A percentile compares a stretch with the other conserved stretches of the same genome.
phyloP scores from a whole-genome alignment of 257 asterid genomes.

The Paraleonurus japonicus region DNA sequence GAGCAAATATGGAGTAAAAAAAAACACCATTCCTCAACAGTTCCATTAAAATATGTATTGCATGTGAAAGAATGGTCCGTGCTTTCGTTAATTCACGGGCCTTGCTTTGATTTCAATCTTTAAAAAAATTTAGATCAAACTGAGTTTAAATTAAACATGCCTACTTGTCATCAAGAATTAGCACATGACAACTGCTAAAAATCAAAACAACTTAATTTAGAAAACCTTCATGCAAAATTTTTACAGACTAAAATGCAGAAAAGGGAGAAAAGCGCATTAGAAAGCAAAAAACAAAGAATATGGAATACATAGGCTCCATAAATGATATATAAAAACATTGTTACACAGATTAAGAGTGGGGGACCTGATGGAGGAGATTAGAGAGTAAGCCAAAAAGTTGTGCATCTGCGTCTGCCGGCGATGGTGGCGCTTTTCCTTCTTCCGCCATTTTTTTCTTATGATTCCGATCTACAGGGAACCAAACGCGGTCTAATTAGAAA shows the following conservation, averaged over 20 bases:
- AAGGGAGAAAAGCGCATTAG: too few relatives aligned
- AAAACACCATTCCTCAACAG: too few relatives aligned
- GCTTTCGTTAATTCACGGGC: too few relatives aligned
- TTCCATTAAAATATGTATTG: too few relatives aligned
- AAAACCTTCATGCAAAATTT: too few relatives aligned
- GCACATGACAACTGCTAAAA: neutral
- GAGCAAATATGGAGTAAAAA: too few relatives aligned
- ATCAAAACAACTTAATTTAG: too few relatives aligned
- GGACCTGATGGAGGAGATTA: slow-evolving; percentile 71
- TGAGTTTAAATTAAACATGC: too few relatives aligned
- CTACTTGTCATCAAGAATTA: neutral
- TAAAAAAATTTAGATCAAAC: too few relatives aligned
- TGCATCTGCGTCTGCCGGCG: slow-evolving; percentile 57
- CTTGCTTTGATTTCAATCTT: too few relatives aligned
- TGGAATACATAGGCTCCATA: neutral
- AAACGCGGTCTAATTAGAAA: slow-evolving; percentile 16
- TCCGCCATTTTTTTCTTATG: slow-evolving; percentile 40
- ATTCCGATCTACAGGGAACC: slow-evolving; percentile 1
- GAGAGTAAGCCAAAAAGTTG: slow-evolving; percentile 80
- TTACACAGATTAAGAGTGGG: neutral
- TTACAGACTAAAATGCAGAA: too few relatives aligned
- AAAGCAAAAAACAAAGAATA: neutral
- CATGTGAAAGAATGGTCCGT: too few relatives aligned
- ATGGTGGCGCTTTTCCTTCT: slow-evolving; percentile 32
- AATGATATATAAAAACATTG: neutral